Evolutionary conservation across 441 rosid genomes (phyloP).

Genomic region (Pelargonium myrrhifolium): DNA sequence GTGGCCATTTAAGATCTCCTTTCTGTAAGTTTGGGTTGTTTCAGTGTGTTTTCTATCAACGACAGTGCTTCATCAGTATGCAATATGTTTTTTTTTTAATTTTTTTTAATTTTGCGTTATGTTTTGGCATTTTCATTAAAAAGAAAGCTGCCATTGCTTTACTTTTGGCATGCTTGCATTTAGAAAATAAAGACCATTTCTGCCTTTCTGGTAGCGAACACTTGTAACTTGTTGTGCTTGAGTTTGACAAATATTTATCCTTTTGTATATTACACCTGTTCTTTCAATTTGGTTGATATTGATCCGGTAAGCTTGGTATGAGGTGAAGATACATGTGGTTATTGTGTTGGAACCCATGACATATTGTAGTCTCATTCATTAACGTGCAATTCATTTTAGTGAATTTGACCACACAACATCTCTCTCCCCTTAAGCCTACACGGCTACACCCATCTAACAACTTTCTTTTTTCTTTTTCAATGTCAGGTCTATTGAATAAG

Average conservation of each 20-base stretch:
- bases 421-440: background rate
- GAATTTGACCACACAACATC: background rate
- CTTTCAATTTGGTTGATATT: background rate
- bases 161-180: background rate
- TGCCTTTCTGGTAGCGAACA: background rate
- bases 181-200: background rate
- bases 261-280: background rate
- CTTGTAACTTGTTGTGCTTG: background rate
- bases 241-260: background rate
- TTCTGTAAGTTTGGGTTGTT: too few species aligned
- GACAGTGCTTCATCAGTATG: too few species aligned
- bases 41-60: too few species aligned
- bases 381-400: background rate
- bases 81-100: too few species aligned
- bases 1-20: too few species aligned
- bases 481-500: background rate
- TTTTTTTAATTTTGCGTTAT: background rate
- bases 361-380: background rate
- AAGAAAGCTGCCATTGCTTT: background rate
- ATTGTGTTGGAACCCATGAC: background rate
- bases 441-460: background rate
- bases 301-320: background rate
- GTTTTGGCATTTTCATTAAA: background rate
- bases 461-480: background rate
- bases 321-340: background rate